Evolutionary conservation across 1,284 basidiomycete species (phyloP), one percentile per base, ranked within the genome.

Genomic region (Sporisorium sorghi): DNA sequence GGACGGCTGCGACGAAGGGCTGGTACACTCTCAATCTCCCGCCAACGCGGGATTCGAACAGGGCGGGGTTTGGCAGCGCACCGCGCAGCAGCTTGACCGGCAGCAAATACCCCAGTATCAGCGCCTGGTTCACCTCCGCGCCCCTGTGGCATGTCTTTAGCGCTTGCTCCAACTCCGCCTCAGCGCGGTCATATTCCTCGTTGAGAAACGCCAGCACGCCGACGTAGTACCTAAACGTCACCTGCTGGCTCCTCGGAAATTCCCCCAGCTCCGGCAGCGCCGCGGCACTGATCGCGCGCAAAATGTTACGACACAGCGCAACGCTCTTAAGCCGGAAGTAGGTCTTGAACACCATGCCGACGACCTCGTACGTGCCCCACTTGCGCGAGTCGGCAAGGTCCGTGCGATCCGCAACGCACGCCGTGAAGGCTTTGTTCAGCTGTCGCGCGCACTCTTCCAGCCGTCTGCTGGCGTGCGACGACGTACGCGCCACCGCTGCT

Each of bases 261-360:
- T 87, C 84, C 0, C 87, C 86, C 24, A 98, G 85, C 5, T 91
- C 88, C 11, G 94, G 94, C 33, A 96, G 90, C 76, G 94, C 93
- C 76, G 93, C 94, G 3, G 92, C 93, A 33, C 91, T 88, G 30
- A 98, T 89, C 1, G 94, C 95, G 52, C 94, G 89, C 32, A 97
- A 87, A 58, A 99, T 92, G 82, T 94, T 97, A 84, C 93, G 93
- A 54, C 94, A 92, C 15, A 98, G 87, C 7, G 93, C 91, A 83
- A 97, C 93, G 64, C 92, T 90, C 85, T 92, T 92, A 48, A 98
- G 90, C 92, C 94, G 82, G 87, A 98, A 97, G 86, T 99, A 99
- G 52, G 91, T 93, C 84, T 97, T 97, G 85, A 99, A 87, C 39
- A 94, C 90, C 65, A 97, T 87, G 8, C 91, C 92, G 0, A 95